These are phyloP conservation scores for Albugo laibachii DNA, from an alignment of 352 stramenopile genomes.

Conservation along the genomic window DNA sequence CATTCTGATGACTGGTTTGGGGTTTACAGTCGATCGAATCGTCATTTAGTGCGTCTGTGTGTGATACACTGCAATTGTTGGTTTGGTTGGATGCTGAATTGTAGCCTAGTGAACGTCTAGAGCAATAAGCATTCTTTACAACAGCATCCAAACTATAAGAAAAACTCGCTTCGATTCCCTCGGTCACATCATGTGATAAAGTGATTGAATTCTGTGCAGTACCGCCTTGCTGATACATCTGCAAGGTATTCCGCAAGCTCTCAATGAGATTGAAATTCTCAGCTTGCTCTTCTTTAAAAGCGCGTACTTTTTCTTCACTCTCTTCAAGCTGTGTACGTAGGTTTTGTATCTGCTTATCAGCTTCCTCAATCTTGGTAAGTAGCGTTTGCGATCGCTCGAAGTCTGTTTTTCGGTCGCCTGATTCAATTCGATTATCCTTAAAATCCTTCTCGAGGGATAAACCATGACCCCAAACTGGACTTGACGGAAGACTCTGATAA, in stretches of 20 bases:
- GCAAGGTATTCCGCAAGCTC: constrained; percentile 32
- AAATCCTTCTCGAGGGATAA: too few relatives aligned
- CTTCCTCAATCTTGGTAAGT: constrained; percentile 16
- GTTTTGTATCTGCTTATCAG: constrained; percentile 14
- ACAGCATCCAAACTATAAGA: constrained; percentile 4
- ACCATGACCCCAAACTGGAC: too few relatives aligned
- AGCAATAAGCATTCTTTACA: constrained; percentile 2
- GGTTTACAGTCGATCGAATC: too few relatives aligned
- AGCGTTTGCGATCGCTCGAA: constrained; percentile 2
- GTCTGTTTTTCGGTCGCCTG: too few relatives aligned
- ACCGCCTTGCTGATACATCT: constrained; percentile 36
- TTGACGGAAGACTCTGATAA: too few relatives aligned
- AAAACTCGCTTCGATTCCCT: background rate
- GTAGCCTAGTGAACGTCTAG: constrained; percentile 6
- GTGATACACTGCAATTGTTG: constrained; percentile 1
- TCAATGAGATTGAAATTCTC: constrained; percentile 36
- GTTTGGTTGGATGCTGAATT: background rate
- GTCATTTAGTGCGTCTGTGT: too few relatives aligned
- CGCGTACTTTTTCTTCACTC: constrained; percentile 11
- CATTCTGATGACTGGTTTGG: too few relatives aligned
- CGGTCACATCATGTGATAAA: background rate
- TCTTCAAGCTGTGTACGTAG: constrained; percentile 11
- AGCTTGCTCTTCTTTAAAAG: constrained; percentile 13
- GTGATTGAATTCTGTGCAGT: background rate
- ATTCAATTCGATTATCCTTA: too few relatives aligned